Conservation (phyloP, 192 early-diverging fungal species). For the Physocladia obscura region DNA sequence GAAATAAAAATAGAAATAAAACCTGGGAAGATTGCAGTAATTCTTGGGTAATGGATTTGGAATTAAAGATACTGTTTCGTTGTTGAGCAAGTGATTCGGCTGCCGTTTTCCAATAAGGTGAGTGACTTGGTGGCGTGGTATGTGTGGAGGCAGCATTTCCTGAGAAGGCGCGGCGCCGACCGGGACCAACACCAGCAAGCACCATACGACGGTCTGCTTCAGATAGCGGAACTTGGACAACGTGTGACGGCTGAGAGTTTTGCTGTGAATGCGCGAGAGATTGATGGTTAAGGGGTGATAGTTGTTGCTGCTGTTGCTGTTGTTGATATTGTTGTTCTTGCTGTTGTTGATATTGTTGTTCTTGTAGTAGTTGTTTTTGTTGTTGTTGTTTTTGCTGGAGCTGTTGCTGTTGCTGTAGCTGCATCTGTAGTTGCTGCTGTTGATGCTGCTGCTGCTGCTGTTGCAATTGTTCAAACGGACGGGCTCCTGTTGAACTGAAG, state of each 20-base stretch:
- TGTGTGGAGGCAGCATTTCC: conserved; percentile 8
- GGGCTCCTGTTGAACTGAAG: neutral
- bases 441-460: neutral
- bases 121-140: conserved; percentile 21
- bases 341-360: neutral
- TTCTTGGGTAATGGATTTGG: neutral
- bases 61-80: neutral
- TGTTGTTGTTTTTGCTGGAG: neutral
- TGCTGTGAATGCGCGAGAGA: too few species aligned
- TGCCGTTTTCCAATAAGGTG: conserved; percentile 32
- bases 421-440: neutral
- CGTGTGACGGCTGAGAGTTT: too few species aligned
- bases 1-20: too few species aligned
- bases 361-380: neutral
- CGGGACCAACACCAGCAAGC: neutral
- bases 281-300: too few species aligned
- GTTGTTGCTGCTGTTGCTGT: neutral
- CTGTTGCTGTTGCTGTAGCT: neutral
- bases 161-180: conserved; percentile 16
- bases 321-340: neutral
- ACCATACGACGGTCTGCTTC: conserved; percentile 17
- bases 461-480: neutral
- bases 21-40: neutral
- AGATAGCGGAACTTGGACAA: neutral
- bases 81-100: neutral